Percentiles rank a stretch among this genome's conserved stretches.
Evolutionary conservation across 1,139 yeast species (phyloP).

Genomic region (Dujonia santamariae): DNA sequence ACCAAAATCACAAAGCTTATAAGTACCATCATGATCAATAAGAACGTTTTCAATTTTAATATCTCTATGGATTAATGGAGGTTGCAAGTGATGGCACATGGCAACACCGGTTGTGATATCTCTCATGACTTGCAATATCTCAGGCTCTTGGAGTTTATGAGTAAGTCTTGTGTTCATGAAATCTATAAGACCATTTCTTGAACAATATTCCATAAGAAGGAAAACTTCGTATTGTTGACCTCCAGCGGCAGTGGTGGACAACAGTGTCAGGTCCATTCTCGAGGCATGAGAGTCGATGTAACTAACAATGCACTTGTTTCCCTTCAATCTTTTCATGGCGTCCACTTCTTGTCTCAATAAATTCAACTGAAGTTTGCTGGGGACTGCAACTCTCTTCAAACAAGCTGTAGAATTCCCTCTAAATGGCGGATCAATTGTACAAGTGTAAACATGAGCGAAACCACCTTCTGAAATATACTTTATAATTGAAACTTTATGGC

Average conservation of each 20-base stretch:
- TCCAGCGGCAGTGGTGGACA: constrained; percentile 19
- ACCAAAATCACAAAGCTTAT: constrained; percentile 92
- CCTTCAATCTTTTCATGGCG: constrained; percentile 77
- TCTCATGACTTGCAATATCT: constrained; percentile 76
- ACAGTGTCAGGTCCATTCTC: constrained; percentile 34
- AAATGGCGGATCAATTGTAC: constrained; percentile 52
- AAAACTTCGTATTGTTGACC: constrained; percentile 78
- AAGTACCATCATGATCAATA: constrained; percentile 67
- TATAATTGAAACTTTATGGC: constrained; percentile 54
- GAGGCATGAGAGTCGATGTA: constrained; percentile 96
- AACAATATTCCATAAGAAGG: constrained; percentile 88
- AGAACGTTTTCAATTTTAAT: constrained; percentile 93
- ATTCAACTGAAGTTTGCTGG: constrained; percentile 66
- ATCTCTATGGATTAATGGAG: constrained; percentile 88
- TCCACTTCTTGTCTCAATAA: constrained; percentile 76
- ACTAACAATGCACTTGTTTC: constrained; percentile 75
- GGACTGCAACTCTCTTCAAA: constrained; percentile 72
- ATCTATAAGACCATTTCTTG: constrained; percentile 82
- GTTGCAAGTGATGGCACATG: constrained; percentile 80
- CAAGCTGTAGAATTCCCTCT: constrained; percentile 54
- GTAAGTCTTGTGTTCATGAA: constrained; percentile 90
- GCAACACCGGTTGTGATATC: constrained; percentile 83
- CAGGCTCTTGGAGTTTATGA: constrained; percentile 76
- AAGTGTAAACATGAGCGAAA: constrained; percentile 75
- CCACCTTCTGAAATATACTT: constrained; percentile 73